Conservation (phyloP, 768 basidiomycete genomes). For the Holtermannia corniformis region DNA sequence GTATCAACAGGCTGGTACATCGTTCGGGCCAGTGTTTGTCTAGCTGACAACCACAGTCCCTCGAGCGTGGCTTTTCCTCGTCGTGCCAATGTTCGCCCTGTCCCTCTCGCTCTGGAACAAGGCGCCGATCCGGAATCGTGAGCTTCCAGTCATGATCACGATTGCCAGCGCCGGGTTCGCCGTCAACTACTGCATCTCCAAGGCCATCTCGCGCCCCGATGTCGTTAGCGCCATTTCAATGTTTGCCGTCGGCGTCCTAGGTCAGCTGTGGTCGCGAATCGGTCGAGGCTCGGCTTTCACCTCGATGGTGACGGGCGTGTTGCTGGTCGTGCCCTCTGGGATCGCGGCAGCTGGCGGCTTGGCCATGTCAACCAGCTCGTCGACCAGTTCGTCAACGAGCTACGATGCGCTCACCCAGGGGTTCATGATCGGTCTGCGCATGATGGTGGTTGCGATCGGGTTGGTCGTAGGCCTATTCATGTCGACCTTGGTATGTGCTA, state of each 20-base stretch:
- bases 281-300: not conserved
- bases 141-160: conserved; percentile 7
- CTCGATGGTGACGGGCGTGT: not conserved
- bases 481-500: not conserved
- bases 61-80: conserved; percentile 9
- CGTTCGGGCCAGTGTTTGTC: not conserved
- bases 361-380: not conserved
- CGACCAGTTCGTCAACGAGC: not conserved
- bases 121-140: conserved; percentile 7
- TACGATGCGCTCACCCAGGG: not conserved
- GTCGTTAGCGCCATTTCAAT: not conserved
- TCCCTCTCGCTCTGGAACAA: conserved; percentile 12
- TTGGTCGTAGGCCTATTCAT: not conserved
- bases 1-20: conserved; percentile 10
- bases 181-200: conserved; percentile 5
- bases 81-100: conserved; percentile 9
- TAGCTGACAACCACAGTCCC: conserved; percentile 1
- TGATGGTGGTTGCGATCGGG: not conserved
- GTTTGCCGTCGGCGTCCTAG: not conserved
- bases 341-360: not conserved
- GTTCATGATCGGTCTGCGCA: not conserved
- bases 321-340: not conserved
- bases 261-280: not conserved
- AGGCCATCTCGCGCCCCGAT: not conserved
- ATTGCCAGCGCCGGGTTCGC: conserved; percentile 9